A percentile compares a stretch with the other conserved stretches of the same genome.
Evolutionary conservation across 768 basidiomycete genomes (phyloP).

Genomic region (Vararia minispora): DNA sequence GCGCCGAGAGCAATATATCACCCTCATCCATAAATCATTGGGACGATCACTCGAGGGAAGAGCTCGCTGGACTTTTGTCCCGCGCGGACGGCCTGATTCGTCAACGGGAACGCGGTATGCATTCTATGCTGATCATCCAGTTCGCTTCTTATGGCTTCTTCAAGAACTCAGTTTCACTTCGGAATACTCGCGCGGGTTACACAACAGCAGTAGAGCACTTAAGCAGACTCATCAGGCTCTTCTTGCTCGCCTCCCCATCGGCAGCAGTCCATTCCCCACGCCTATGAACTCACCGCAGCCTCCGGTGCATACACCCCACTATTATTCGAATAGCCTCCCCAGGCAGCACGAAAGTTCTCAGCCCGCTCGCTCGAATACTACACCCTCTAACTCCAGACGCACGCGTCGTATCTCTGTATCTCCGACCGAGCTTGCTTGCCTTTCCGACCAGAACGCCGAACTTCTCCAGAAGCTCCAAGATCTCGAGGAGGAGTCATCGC

Average conservation of each 20-base stretch:
- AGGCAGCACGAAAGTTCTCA: constrained; percentile 8
- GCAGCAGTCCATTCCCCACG: constrained; percentile 14
- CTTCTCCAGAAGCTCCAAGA: constrained; percentile 65
- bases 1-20: constrained; percentile 10
- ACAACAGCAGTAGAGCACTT: constrained; percentile 56
- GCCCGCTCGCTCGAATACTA: constrained; percentile 20
- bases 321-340: constrained; percentile 8
- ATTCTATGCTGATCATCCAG: background rate
- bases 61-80: constrained; percentile 55
- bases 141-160: background rate
- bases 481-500: constrained; percentile 58
- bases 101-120: constrained; percentile 65
- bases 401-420: constrained; percentile 50
- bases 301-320: constrained; percentile 9
- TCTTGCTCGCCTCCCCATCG: constrained; percentile 43
- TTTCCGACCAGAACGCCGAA: constrained; percentile 79
- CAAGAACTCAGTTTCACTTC: constrained; percentile 61
- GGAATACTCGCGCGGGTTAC: constrained; percentile 55
- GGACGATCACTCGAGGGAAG: constrained; percentile 63
- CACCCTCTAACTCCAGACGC: too few species aligned
- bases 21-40: constrained; percentile 28
- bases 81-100: constrained; percentile 70
- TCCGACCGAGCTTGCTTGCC: constrained; percentile 53
- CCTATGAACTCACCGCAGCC: constrained; percentile 16
- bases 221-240: constrained; percentile 65